Evolutionary conservation across 331 rosid genomes (phyloP).

Genomic region (Malus hybrid): DNA sequence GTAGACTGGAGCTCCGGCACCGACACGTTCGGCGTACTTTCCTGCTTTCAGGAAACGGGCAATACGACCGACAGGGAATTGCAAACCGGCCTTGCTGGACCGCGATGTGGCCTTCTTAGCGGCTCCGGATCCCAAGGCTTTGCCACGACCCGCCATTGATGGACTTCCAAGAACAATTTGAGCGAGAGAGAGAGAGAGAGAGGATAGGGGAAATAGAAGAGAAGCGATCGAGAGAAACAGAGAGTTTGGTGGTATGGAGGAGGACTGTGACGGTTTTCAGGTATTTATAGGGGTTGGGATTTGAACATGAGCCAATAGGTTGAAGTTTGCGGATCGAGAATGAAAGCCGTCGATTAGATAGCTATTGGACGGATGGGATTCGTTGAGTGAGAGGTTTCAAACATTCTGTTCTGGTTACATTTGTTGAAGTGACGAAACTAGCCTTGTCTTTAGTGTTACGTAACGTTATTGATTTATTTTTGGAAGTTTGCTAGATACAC

Average conservation of each 20-base stretch:
- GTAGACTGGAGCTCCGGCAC: constrained; percentile 92
- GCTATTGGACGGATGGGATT: constrained; percentile 24
- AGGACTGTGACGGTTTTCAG: neutral
- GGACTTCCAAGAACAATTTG: neutral
- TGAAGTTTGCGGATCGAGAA: constrained; percentile 33
- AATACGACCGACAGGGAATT: constrained; percentile 92
- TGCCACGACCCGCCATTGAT: constrained; percentile 85
- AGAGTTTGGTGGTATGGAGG: neutral
- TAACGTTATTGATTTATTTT: too few species aligned
- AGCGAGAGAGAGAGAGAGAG: neutral
- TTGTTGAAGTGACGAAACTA: neutral
- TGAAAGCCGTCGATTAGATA: constrained; percentile 19
- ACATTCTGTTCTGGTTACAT: neutral
- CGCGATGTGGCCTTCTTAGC: constrained; percentile 84
- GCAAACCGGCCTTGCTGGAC: constrained; percentile 85
- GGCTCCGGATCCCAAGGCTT: constrained; percentile 67
- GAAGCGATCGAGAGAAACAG: neutral
- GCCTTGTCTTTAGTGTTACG: too few species aligned
- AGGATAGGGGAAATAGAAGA: too few species aligned
- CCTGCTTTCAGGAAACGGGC: constrained; percentile 85
- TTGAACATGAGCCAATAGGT: constrained; percentile 25
- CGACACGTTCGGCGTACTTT: constrained; percentile 85
- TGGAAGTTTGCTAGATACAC: too few species aligned
- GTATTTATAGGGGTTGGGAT: constrained; percentile 30
- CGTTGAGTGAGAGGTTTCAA: neutral